These are phyloP conservation scores for Pseudocercospora ulei DNA, from an alignment of 2,329 filamentous ascomycete species.

Conservation along the genomic window DNA sequence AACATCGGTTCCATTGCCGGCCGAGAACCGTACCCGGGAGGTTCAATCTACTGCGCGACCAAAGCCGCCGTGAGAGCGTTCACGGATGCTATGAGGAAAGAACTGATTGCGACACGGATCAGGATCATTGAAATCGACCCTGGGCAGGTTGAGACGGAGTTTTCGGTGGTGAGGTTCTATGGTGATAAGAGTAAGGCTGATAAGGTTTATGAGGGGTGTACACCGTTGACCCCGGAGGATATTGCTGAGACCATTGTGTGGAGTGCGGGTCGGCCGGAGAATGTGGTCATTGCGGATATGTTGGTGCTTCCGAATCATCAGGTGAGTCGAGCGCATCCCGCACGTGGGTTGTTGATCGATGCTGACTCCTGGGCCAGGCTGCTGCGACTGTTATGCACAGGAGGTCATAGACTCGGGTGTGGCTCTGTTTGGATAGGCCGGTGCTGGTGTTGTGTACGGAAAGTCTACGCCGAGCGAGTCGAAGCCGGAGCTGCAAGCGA, in stretches of 20 bases:
- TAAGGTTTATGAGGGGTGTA: slow-evolving; percentile 74
- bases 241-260: slow-evolving; percentile 89
- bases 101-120: slow-evolving; percentile 70
- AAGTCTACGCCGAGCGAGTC: slow-evolving; percentile 9
- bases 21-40: slow-evolving; percentile 72
- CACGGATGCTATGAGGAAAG: slow-evolving; percentile 70
- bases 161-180: slow-evolving; percentile 77
- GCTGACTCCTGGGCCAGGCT: slow-evolving; percentile 29
- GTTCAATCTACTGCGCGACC: slow-evolving; percentile 84
- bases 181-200: slow-evolving; percentile 84
- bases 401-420: slow-evolving; percentile 26
- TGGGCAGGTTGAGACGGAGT: slow-evolving; percentile 89
- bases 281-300: slow-evolving; percentile 81
- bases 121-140: slow-evolving; percentile 82
- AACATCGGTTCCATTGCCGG: slow-evolving; percentile 92
- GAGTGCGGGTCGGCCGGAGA: slow-evolving; percentile 70
- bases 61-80: slow-evolving; percentile 83
- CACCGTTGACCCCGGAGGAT: slow-evolving; percentile 79
- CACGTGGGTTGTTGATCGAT: background rate
- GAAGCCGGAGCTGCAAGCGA: slow-evolving; percentile 7
- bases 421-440: slow-evolving; percentile 14
- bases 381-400: slow-evolving; percentile 42
- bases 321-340: slow-evolving; percentile 43
- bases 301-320: slow-evolving; percentile 84
- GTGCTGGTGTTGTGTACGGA: slow-evolving; percentile 17